These are phyloP conservation scores for Tylopilus intermedius DNA, from an alignment of 768 basidiomycete genomes.

Conservation along the genomic window DNA sequence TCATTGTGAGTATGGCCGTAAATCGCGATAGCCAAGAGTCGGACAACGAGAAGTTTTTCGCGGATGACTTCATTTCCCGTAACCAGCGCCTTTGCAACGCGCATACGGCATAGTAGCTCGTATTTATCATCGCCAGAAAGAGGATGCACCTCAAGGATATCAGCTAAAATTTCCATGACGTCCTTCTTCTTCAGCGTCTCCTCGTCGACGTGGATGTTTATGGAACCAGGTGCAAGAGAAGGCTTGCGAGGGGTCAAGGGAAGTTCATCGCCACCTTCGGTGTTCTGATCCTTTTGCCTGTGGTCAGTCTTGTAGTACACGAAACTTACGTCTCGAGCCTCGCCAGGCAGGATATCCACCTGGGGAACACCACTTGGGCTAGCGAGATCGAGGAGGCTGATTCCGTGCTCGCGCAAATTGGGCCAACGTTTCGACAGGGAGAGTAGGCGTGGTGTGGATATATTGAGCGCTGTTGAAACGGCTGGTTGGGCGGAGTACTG, in stretches of 20 bases:
- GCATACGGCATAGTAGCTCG: constrained; percentile 82
- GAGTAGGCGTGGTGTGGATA: constrained; percentile 74
- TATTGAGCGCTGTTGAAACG: constrained; percentile 76
- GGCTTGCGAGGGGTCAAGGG: constrained; percentile 49
- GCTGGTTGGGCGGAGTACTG: constrained; percentile 89
- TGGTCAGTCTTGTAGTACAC: constrained; percentile 69
- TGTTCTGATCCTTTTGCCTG: constrained; percentile 43
- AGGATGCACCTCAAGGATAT: constrained; percentile 59
- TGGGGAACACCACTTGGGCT: constrained; percentile 47
- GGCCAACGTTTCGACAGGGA: constrained; percentile 85
- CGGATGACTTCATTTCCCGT: constrained; percentile 57
- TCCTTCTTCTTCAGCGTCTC: constrained; percentile 54
- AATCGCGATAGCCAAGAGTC: constrained; percentile 84
- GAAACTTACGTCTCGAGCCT: constrained; percentile 76
- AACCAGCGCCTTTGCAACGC: constrained; percentile 67
- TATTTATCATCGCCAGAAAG: constrained; percentile 83
- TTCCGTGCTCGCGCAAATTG: constrained; percentile 71
- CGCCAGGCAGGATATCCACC: constrained; percentile 60
- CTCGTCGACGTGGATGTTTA: constrained; percentile 59
- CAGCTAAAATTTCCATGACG: constrained; percentile 73
- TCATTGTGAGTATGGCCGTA: constrained; percentile 87
- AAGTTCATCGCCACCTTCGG: constrained; percentile 41
- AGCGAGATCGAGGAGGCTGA: constrained; percentile 71
- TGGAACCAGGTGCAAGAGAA: constrained; percentile 41
- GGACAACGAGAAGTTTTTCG: constrained; percentile 73